Conservation (phyloP, 148 eudicot species). For the Vaccinium myrtillus region DNA sequence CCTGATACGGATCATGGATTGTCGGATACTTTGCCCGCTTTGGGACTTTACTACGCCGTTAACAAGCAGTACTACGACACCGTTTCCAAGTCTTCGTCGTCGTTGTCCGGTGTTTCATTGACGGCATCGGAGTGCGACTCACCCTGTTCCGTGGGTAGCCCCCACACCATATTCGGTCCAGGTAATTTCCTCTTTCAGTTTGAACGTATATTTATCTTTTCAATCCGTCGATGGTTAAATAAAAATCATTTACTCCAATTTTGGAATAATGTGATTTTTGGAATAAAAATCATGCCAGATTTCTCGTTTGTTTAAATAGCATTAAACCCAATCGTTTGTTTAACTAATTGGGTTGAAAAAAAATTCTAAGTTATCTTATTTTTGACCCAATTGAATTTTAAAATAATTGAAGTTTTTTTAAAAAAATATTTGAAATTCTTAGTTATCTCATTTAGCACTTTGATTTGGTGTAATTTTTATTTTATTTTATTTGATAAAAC, state of each 20-base stretch:
- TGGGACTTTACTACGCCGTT: slow-evolving; percentile 62
- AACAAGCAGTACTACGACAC: slow-evolving; percentile 52
- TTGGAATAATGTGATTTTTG: neutral
- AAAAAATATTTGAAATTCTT: no score
- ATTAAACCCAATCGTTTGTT: no score
- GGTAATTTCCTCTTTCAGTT: slow-evolving; percentile 36
- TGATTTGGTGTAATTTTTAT: no score
- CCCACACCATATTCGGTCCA: slow-evolving; percentile 56
- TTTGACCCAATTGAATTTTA: no score
- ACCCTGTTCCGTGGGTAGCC: slow-evolving; percentile 49
- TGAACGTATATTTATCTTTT: neutral
- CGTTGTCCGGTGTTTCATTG: slow-evolving; percentile 20
- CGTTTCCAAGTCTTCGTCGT: slow-evolving; percentile 40
- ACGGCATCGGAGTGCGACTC: slow-evolving; percentile 40
- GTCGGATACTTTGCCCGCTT: slow-evolving; percentile 72
- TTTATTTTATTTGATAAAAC: no score
- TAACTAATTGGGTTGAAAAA: no score
- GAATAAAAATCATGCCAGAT: no score
- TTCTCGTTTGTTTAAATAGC: no score
- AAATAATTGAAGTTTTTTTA: no score
- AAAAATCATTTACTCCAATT: neutral
- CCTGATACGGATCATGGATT: slow-evolving; percentile 48
- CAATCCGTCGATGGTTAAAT: neutral
- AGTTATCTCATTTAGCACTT: no score
- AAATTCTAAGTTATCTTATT: no score